These are phyloP conservation scores for Paramecium sexaurelia DNA, from an alignment of 73 alveolate species.

Conservation along the genomic window DNA sequence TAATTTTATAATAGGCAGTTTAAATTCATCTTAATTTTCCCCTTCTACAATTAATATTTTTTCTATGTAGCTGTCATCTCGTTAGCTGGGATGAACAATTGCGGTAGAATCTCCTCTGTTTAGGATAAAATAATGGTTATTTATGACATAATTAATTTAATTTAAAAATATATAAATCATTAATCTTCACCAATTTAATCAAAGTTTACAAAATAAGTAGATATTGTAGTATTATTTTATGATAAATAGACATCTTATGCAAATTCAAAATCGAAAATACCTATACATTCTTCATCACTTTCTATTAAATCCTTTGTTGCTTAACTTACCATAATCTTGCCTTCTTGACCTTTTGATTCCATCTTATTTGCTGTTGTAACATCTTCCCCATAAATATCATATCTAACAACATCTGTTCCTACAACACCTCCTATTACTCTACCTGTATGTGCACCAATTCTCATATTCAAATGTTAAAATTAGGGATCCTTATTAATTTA, in stretches of 20 bases:
- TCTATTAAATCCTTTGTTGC: slow-evolving; percentile 82
- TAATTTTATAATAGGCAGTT: slow-evolving; percentile 13
- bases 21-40: slow-evolving; percentile 76
- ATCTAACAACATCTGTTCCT: slow-evolving; percentile 95
- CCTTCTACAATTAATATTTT: slow-evolving; percentile 68
- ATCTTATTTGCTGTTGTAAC: slow-evolving; percentile 96
- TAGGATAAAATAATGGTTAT: slow-evolving; percentile 73
- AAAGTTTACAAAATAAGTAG: slow-evolving; percentile 50
- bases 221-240: slow-evolving; percentile 8
- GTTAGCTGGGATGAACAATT: slow-evolving; percentile 61
- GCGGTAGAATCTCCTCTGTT: slow-evolving; percentile 69
- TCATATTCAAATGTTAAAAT: slow-evolving; percentile 79
- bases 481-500: slow-evolving; percentile 84
- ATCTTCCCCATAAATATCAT: slow-evolving; percentile 98
- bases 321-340: slow-evolving; percentile 91
- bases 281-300: slow-evolving; percentile 66
- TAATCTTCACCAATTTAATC: slow-evolving; percentile 19
- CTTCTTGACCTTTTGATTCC: slow-evolving; percentile 94
- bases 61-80: slow-evolving; percentile 70
- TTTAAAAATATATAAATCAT: not conserved
- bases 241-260: slow-evolving; percentile 48
- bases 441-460: slow-evolving; percentile 93
- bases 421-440: slow-evolving; percentile 86
- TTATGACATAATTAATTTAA: slow-evolving; percentile 38
- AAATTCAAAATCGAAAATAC: slow-evolving; percentile 62